Evolutionary conservation across 164 flowering plant genomes (phyloP).

Genomic region (Vitis cinerea): DNA sequence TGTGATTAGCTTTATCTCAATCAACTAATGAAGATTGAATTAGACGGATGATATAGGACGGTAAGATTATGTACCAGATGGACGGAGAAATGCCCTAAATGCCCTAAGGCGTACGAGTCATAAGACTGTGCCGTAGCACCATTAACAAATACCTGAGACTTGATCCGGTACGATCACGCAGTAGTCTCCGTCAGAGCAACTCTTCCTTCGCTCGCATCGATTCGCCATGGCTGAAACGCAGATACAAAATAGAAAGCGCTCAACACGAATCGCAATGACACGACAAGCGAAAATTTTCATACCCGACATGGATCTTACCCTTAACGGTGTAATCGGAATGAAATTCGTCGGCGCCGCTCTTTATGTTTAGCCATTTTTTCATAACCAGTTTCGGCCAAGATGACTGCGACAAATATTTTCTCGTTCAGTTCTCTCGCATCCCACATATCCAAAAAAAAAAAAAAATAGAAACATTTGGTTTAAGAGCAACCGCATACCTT

Average conservation of each 20-base stretch:
- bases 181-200: slow-evolving; percentile 55
- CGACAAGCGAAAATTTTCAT: not conserved
- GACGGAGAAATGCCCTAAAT: slow-evolving; percentile 1
- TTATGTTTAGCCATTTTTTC: slow-evolving; percentile 72
- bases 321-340: slow-evolving; percentile 44
- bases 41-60: not conserved
- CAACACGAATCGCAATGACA: not conserved
- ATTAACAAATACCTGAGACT: slow-evolving; percentile 40
- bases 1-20: not conserved
- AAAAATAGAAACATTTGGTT: not conserved
- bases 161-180: slow-evolving; percentile 42
- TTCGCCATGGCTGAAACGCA: not conserved
- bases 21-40: slow-evolving; percentile 5
- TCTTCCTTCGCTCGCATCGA: slow-evolving; percentile 40
- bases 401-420: slow-evolving; percentile 26
- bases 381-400: slow-evolving; percentile 67
- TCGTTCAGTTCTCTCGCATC: too few relatives aligned
- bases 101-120: not conserved
- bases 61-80: not conserved
- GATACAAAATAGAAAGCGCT: not conserved
- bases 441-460: not conserved
- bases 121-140: not conserved
- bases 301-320: slow-evolving; percentile 25
- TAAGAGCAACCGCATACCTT: slow-evolving; percentile 29
- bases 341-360: slow-evolving; percentile 50